Conservation (phyloP, 192 early-diverging fungal species). For the Coemansia sp. region DNA sequence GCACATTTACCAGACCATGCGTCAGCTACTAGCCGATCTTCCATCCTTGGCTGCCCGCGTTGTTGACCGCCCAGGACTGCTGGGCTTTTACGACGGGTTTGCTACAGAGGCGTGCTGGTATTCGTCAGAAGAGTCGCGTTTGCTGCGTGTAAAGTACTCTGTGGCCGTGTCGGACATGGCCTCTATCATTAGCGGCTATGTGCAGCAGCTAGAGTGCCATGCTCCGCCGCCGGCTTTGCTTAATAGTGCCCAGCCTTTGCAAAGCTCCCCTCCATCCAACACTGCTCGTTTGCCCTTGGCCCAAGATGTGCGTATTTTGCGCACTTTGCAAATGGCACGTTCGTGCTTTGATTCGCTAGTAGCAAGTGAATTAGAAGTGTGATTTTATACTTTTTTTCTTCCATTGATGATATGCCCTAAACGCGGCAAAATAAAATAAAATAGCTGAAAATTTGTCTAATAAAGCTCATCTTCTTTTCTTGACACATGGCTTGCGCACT, state of each 20-base stretch:
- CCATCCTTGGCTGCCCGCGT: constrained; percentile 26
- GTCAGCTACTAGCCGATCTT: constrained; percentile 15
- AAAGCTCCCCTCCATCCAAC: neutral
- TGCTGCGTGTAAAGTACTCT: constrained; percentile 36
- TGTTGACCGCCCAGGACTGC: neutral
- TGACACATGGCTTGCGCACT: neutral
- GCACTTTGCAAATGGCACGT: constrained; percentile 35
- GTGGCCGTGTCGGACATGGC: constrained; percentile 40
- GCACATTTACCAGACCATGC: constrained; percentile 32
- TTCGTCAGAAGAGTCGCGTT: constrained; percentile 9
- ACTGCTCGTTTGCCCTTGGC: constrained; percentile 16
- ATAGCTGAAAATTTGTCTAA: neutral
- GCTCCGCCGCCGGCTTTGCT: no score
- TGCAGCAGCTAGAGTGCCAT: constrained; percentile 16
- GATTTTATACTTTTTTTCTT: neutral
- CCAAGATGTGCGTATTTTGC: constrained; percentile 37
- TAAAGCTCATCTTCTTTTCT: neutral
- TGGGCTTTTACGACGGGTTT: constrained; percentile 24
- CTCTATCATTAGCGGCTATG: constrained; percentile 17
- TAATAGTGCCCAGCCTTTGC: neutral
- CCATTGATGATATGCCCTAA: neutral
- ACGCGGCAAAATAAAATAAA: neutral
- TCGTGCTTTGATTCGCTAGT: constrained; percentile 46
- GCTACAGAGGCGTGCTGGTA: constrained; percentile 14
- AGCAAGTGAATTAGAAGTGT: constrained; percentile 13